Base-by-base conservation (phyloP, 768 basidiomycete species). In the Tricholoma matsutake region DNA sequence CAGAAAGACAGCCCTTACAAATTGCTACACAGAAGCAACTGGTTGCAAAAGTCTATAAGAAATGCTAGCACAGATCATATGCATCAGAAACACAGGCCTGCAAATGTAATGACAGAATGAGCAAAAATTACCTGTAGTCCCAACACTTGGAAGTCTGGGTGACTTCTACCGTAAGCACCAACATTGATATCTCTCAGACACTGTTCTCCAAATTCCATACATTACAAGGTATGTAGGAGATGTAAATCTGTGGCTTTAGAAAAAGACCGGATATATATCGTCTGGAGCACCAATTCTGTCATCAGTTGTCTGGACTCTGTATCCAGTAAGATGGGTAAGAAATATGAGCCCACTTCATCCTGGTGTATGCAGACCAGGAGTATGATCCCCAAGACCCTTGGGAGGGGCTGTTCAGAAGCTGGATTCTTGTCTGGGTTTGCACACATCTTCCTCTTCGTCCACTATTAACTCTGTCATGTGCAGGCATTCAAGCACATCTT, bases 371-470 rank as follows among this genome's bases (percentile, higher is more conserved):
- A 2, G 51, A 64, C 16, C 58, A 65, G 25, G 35, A 29, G 4
- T 72, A 64, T 32, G 58, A 73, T 34, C 35, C 60, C 2, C 57
- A 66, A 28, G 65, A 72, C 22, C 69, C 69, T 4, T 72, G 69
- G 72, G 63, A 70, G 0, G 66, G 72, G 10, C 61, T 73, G 2
- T 57, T 72, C 34, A 18, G 62, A 29, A 67, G 72, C 32, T 4
- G 52, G 2, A 31, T 72, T 22, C 62, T 73, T 3, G 63, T 72
- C 16, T 63, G 47, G 51, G 69, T 72, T 20, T 11, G 47, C 16
- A 32, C 4, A 14, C 8, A 16, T n/a, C n/a, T 8, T 25, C 6
- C 1, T 35, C 20, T 35, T 18, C 37, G 20, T 35, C 20, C 16
- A 6, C 39, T 34, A 25, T 18, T 35, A 7, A 34, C 22, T 18